Evolutionary conservation across 179 eudicot genomes (phyloP), one percentile per base, ranked within the genome.

Genomic region (Beta corolliflora): DNA sequence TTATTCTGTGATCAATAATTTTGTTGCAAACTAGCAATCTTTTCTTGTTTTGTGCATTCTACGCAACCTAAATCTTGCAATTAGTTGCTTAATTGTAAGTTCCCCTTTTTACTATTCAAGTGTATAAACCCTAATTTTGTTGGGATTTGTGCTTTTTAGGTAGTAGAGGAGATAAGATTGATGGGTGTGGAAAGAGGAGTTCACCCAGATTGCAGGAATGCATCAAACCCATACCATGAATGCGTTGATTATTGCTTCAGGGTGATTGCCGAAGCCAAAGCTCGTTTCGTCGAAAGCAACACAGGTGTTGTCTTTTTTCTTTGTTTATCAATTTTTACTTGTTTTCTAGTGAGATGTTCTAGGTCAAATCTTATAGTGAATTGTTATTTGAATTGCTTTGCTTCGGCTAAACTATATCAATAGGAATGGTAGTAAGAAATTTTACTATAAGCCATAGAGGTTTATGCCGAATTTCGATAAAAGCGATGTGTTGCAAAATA

Each of bases 201-300:
- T 72, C 99, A 95, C 77, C 98, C 99, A 19, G 92, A 91, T 80
- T 95, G 99, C 90, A 92, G 90, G 77, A 95, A 95, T 73, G 91
- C 98, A 10, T 88, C 92, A 52, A 95, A 95, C 71, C 98, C 92
- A 5, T 92, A 89, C 78, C 99, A 95, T 79, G 93, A 88, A 83
- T 95, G 99, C 75, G 94, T 87, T 74, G 97, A 94, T 21, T 95
- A 88, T 83, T 95, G 99, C 90, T 95, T 94, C 86, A 79, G 76
- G 76, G 65, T 87, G 79, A 95, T 95, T 75, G 98, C 92, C 55
- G 94, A 94, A 82, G 87, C 92, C 0, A 94, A 93, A 88, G 77
- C 86, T 16, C 84, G 68, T 68, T 69, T 81, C 36, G 80, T 81
- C 18, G 81, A 83, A 80, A 48, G n/a, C 48, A 3, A 55, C 7